Base-by-base conservation (phyloP, 1,284 basidiomycete genomes). In the Apiotrichum gamsii region DNA sequence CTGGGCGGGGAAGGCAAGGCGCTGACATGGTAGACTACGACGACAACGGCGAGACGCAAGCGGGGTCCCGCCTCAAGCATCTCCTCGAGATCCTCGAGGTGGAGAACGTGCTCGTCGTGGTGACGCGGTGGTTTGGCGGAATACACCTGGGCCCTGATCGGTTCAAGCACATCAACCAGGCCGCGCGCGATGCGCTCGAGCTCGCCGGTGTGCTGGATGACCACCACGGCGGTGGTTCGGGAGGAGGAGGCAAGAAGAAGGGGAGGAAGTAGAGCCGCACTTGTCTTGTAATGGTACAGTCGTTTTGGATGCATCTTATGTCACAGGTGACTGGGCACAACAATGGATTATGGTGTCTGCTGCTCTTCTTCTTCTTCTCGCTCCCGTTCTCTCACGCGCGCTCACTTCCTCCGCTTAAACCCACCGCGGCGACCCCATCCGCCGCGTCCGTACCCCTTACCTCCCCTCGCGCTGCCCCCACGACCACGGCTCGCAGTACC, bases 141-240 rank as follows among this genome's bases (percentile, higher is more conserved):
- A 85, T 83, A 20, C 83, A 84, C 53, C 76, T 93, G 1, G 87
- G 90, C 1, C 81, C 90, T 0, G 89, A 93, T 67, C 78, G 90
- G 21, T 94, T 93, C 76, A 93, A 91, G 67, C 85, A 90, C 57
- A 91, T 91, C 64, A 90, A 88, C 61, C 86, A 90, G 65, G 87
- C 85, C 4, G 90, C 89, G 8, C 76, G 90, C 19, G 87, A 87
- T 61, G 89, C 89, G 0, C 75, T 93, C 11, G 85, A 90, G 42
- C 52, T 81, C 0, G 90, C 85, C n/a, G 86, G 85, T 0, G 86
- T 89, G 63, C 69, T 90, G 21, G 82, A 85, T 9, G 57, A 55
- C 3, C 20, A 11, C 16, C n/a, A 15, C 18, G 34, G 18, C 19
- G n/a, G n/a, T n/a, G n/a, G n/a, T n/a, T n/a, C n/a, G n/a, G 34